A percentile compares a stretch with the other conserved stretches of the same genome.
Evolutionary conservation across 2,329 filamentous ascomycete species (phyloP).

Genomic region (Thermoascus crustaceus): DNA sequence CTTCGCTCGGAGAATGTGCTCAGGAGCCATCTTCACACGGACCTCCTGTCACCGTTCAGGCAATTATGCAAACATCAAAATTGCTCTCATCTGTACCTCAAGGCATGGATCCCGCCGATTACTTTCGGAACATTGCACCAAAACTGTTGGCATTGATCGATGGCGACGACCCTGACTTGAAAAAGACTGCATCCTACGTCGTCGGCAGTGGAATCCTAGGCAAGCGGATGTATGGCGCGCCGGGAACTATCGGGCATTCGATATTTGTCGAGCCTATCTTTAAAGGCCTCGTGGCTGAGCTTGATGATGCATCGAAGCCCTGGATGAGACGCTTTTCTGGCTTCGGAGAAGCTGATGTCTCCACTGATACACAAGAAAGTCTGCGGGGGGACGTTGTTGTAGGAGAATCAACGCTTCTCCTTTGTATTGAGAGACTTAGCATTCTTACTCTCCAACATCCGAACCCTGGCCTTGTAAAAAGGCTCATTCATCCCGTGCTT

Average conservation of each 20-base stretch:
- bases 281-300: constrained; percentile 25
- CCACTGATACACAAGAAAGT: neutral
- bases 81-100: constrained; percentile 36
- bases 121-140: constrained; percentile 31
- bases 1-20: constrained; percentile 28
- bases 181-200: constrained; percentile 35
- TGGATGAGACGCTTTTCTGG: constrained; percentile 22
- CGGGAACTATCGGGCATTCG: constrained; percentile 32
- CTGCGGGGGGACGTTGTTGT: constrained; percentile 15
- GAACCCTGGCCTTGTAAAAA: constrained; percentile 36
- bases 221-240: constrained; percentile 31
- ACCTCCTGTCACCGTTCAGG: constrained; percentile 35
- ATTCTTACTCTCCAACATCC: constrained; percentile 33
- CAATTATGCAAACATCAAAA: constrained; percentile 37
- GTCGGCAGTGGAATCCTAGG: constrained; percentile 37
- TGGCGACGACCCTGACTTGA: constrained; percentile 31
- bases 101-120: constrained; percentile 25
- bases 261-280: constrained; percentile 36
- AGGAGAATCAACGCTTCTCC: constrained; percentile 16
- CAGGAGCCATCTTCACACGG: constrained; percentile 23
- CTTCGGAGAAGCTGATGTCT: constrained; percentile 7
- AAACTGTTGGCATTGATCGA: constrained; percentile 35
- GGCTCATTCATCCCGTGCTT: constrained; percentile 31
- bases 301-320: constrained; percentile 15
- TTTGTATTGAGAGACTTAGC: constrained; percentile 29